phyloP scores from a whole-genome alignment of 192 early-diverging fungal species.

The Allomyces macrogynus region DNA sequence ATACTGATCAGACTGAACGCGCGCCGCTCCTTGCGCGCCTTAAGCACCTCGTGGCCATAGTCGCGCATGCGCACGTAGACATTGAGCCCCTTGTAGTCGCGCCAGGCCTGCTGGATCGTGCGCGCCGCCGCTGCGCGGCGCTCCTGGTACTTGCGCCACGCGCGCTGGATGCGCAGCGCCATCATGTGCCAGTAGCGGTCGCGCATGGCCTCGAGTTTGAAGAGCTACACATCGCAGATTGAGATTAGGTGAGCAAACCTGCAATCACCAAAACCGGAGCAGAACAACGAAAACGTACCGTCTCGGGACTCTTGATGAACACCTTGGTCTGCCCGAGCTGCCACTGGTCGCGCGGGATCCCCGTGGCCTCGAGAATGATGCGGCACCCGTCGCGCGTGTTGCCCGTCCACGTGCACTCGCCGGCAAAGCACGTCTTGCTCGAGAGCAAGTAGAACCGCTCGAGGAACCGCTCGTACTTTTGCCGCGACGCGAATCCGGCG shows the following conservation, averaged over 20 bases:
- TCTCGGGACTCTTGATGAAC: constrained; percentile 90
- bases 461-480: constrained; percentile 79
- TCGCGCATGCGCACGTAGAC: constrained; percentile 82
- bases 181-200: constrained; percentile 93
- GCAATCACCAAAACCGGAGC: too few species aligned
- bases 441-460: constrained; percentile 59
- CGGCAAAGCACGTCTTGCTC: constrained; percentile 54
- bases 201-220: constrained; percentile 73
- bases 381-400: constrained; percentile 44
- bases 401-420: constrained; percentile 68
- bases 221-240: too few species aligned
- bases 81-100: constrained; percentile 59
- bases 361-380: constrained; percentile 66
- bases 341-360: constrained; percentile 72
- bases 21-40: constrained; percentile 75
- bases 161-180: constrained; percentile 79
- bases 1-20: constrained; percentile 61
- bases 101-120: constrained; percentile 57
- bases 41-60: constrained; percentile 76
- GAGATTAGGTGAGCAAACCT: too few species aligned
- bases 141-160: constrained; percentile 58
- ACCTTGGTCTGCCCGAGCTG: constrained; percentile 87
- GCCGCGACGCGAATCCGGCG: constrained; percentile 92
- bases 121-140: constrained; percentile 41
- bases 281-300: constrained; percentile 17